These are phyloP conservation scores for Ustilago loliicola DNA, from an alignment of 1,284 basidiomycete genomes.

Conservation along the genomic window DNA sequence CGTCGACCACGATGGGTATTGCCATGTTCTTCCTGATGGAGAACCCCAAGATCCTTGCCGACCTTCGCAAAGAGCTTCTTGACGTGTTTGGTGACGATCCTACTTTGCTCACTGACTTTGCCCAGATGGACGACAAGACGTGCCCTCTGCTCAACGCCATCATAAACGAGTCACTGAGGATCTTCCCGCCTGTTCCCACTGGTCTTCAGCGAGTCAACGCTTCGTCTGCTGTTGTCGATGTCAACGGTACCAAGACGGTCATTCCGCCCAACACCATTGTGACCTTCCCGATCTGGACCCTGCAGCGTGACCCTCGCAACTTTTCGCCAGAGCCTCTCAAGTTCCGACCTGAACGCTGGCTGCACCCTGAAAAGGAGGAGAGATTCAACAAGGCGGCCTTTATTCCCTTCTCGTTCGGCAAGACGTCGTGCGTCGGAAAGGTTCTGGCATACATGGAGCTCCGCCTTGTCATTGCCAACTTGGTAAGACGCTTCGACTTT, in stretches of 20 bases:
- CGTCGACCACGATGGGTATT: conserved; percentile 39
- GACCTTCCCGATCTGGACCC: conserved; percentile 33
- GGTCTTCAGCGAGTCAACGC: conserved; percentile 42
- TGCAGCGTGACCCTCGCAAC: conserved; percentile 44
- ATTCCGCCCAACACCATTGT: conserved; percentile 33
- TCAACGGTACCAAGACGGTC: conserved; percentile 26
- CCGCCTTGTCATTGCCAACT: conserved; percentile 25
- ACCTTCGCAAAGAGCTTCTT: conserved; percentile 33
- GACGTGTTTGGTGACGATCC: conserved; percentile 30
- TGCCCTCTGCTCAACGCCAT: conserved; percentile 48
- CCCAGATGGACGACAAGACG: conserved; percentile 23
- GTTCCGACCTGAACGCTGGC: conserved; percentile 44
- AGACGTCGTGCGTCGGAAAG: conserved; percentile 41
- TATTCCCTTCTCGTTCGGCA: conserved; percentile 43
- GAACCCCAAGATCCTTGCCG: conserved; percentile 16
- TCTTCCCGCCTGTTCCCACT: conserved; percentile 40
- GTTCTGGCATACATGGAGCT: conserved; percentile 45
- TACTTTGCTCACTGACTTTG: conserved; percentile 28
- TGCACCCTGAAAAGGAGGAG: conserved; percentile 27
- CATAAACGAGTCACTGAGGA: conserved; percentile 47
- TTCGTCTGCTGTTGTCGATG: conserved; percentile 12
- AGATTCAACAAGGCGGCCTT: conserved; percentile 37
- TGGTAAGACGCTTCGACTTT: conserved; percentile 42
- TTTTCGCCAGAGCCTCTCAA: conserved; percentile 34
- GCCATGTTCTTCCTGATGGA: conserved; percentile 38